Conservation (phyloP, 139 green algal species). For the Picochlorum sp. region DNA sequence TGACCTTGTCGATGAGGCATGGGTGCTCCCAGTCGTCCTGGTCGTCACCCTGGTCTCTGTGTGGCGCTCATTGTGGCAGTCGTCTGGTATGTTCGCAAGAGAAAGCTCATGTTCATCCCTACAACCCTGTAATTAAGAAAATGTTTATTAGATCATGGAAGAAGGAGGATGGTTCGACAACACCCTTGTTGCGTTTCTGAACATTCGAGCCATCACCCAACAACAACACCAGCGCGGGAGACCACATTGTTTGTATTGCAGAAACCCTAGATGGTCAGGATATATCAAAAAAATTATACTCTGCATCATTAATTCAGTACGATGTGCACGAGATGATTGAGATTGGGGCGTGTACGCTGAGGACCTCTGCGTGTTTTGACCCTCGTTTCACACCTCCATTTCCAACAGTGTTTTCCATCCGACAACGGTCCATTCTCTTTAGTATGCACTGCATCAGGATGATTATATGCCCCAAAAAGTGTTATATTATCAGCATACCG, state of each 20-base stretch:
- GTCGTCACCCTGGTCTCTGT: neutral
- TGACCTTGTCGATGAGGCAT: constrained; percentile 14
- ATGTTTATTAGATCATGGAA: too few species aligned
- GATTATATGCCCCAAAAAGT: neutral
- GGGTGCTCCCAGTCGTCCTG: constrained; percentile 9
- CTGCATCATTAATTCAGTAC: too few species aligned
- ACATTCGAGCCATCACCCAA: too few species aligned
- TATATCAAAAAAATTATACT: too few species aligned
- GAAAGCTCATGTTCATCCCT: constrained; percentile 14
- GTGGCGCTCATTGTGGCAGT: constrained; percentile 3
- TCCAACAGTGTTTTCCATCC: neutral
- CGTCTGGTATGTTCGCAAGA: constrained; percentile 8
- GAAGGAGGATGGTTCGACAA: too few species aligned
- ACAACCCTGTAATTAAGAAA: neutral
- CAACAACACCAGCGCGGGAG: too few species aligned
- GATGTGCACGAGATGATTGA: too few species aligned
- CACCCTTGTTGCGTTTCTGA: too few species aligned
- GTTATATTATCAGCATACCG: neutral
- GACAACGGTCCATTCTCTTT: neutral
- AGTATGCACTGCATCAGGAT: constrained; percentile 1
- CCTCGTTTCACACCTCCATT: neutral
- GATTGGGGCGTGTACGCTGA: neutral
- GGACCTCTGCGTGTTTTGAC: neutral
- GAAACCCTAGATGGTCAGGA: too few species aligned
- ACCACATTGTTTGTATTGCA: too few species aligned